Base-by-base conservation (phyloP, 169 alveolate species). In the Cystoisospora suis region DNA sequence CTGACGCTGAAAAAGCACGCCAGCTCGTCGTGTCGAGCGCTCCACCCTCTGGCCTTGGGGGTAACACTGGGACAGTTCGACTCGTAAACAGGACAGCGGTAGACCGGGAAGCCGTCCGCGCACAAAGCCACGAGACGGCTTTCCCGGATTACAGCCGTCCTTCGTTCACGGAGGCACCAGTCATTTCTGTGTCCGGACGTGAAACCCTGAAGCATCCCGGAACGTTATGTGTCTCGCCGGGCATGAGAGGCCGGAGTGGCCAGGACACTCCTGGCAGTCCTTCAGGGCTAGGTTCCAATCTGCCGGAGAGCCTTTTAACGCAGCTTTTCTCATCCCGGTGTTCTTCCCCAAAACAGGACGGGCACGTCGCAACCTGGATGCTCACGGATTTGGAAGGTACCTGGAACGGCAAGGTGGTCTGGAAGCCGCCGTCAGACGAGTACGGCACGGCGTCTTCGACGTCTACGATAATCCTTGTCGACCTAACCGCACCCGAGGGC, bases 361-460 rank as follows among this genome's bases (percentile, higher is more conserved):
- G 77, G 7, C 6, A 6, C 42, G 9, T 2, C 40, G 5, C 42
- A 20, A n/a, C 44, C 34, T 65, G 6, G 77, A n/a, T 12, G 9
- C 5, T 27, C 23, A 5, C 77, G 9, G 77, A 65, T 20, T 20
- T 65, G 38, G 77, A 65, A 44, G 77, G 77, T 20, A 65, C 77
- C 5, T 65, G 77, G 77, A 65, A 65, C 77, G 77, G 77, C 45
- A 65, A n/a, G 34, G 77, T 65, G 0, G 77, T 65, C 34, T 65
- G 77, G 77, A 65, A 65, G 34, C 77, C 77, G 42, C 77, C 77
- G 9, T 15, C 77, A 1, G n/a, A 4, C 45, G 77, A 65, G 77
- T 65, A 65, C 77, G 77, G 77, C 36, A 2, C n/a, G 5, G 77
- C 77, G 12, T 15, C 77, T 23, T 3, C 12, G 36, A 44, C n/a